Conservation (phyloP, 306 rosid genomes). For the Cucumis hystrix region DNA sequence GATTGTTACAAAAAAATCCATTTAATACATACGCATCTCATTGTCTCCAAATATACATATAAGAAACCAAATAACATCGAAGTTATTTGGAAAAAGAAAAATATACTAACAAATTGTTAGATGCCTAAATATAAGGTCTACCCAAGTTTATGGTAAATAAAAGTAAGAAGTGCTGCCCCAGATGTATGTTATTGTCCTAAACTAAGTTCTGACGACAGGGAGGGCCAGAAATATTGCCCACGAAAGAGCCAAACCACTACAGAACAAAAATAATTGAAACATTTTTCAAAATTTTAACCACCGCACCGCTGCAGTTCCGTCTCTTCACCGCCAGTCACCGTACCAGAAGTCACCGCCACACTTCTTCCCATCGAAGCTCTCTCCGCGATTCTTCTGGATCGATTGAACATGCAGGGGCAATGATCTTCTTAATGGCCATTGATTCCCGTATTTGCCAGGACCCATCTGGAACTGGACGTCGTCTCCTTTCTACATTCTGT, state of each 20-base stretch:
- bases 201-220: too few species aligned
- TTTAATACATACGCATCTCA: too few species aligned
- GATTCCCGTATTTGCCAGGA: too few species aligned
- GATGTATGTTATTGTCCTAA: too few species aligned
- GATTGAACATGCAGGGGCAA: constrained; percentile 38
- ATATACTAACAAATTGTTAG: too few species aligned
- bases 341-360: constrained; percentile 20
- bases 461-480: constrained; percentile 42
- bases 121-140: too few species aligned
- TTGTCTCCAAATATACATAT: too few species aligned
- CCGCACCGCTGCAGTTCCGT: constrained; percentile 28
- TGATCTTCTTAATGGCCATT: constrained; percentile 15
- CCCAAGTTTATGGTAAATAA: too few species aligned
- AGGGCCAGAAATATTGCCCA: background rate
- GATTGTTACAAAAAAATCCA: too few species aligned
- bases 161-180: too few species aligned
- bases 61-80: too few species aligned
- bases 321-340: constrained; percentile 31
- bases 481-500: constrained; percentile 55
- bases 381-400: constrained; percentile 19
- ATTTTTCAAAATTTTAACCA: constrained; percentile 3
- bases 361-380: background rate
- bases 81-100: too few species aligned
- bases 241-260: constrained; percentile 3
- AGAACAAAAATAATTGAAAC: constrained; percentile 7